These are phyloP conservation scores for Solanum chiquidenum DNA, from an alignment of 257 asterid species.

Conservation along the genomic window DNA sequence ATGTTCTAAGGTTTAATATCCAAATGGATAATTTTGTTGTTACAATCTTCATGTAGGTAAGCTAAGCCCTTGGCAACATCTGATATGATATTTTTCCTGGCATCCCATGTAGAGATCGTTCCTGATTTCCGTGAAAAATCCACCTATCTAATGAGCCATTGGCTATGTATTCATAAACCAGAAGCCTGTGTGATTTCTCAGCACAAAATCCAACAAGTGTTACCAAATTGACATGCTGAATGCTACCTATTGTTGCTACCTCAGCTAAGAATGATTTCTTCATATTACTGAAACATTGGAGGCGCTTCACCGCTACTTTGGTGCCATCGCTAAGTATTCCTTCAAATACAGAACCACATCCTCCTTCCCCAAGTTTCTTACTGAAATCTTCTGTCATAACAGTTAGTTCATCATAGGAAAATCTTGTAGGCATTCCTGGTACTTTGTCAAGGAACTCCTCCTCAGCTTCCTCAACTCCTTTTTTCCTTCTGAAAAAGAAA, in stretches of 20 bases:
- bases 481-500: not conserved
- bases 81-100: too few relatives aligned
- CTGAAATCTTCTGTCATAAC: conserved; percentile 2
- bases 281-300: not conserved
- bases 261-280: conserved; percentile 9
- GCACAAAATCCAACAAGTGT: too few relatives aligned
- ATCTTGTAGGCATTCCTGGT: conserved; percentile 15
- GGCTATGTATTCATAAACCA: too few relatives aligned
- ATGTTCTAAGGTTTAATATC: conserved; percentile 19
- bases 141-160: too few relatives aligned
- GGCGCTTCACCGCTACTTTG: conserved; percentile 6
- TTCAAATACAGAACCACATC: conserved; percentile 15
- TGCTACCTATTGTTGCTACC: conserved; percentile 5
- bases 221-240: too few relatives aligned
- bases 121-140: too few relatives aligned
- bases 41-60: conserved; percentile 19
- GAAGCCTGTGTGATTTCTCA: too few relatives aligned
- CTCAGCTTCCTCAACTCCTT: not conserved
- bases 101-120: too few relatives aligned
- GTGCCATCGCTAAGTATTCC: conserved; percentile 3
- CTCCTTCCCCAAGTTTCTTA: conserved; percentile 16
- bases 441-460: not conserved
- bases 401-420: conserved; percentile 6
- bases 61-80: not conserved
- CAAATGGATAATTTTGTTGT: conserved; percentile 13